Evolutionary conservation across 2,329 filamentous ascomycete species (phyloP), one percentile per base, ranked within the genome.

Genomic region (Colletotrichum euphorbiae): DNA sequence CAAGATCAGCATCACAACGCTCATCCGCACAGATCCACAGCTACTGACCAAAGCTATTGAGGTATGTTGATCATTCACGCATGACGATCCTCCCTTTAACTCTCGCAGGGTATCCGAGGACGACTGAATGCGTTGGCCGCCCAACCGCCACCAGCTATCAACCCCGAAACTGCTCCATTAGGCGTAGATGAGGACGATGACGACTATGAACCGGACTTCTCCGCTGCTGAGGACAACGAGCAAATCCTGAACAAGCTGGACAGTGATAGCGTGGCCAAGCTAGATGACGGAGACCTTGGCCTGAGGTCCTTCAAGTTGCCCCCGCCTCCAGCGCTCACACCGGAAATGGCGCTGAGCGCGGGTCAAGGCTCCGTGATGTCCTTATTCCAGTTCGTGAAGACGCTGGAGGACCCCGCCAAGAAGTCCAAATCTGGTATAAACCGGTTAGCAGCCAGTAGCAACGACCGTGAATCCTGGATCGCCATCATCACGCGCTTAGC

Each of bases 381-480:
- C 69, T 90, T 98, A 6, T 93, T 98, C 72, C 86, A 89, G 60
- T 91, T 93, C 76, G 89, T 97, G 75, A 87, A 88, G 67, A 87
- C 88, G 6, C 83, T 94, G 4, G 93, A 96, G 63, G 90, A 93
- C 55, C 78, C 85, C 0, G 78, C 83, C 69, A 86, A 87, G 81
- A 89, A 88, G 76, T 83, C 84, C 74, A 89, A 90, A 79, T 83
- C 87, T 69, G 95, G 96, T 1, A 91, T 98, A 76, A 92, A 92
- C 74, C 88, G 94, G 55, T 83, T 98, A 42, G 94, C 95, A 0
- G 93, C 92, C 24, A 95, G 90, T 75, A 91, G 90, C 2, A 93
- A 94, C 73, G 93, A 95, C 74, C 87, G 91, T 70, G 94, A 98
- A 71, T 92, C 94, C 0, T 98, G 95, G 94, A 88, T 97, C 72